Evolutionary conservation across 306 rosid species (phyloP), one percentile per base, ranked within the genome.

Genomic region (Herpetospermum pedunculosum): DNA sequence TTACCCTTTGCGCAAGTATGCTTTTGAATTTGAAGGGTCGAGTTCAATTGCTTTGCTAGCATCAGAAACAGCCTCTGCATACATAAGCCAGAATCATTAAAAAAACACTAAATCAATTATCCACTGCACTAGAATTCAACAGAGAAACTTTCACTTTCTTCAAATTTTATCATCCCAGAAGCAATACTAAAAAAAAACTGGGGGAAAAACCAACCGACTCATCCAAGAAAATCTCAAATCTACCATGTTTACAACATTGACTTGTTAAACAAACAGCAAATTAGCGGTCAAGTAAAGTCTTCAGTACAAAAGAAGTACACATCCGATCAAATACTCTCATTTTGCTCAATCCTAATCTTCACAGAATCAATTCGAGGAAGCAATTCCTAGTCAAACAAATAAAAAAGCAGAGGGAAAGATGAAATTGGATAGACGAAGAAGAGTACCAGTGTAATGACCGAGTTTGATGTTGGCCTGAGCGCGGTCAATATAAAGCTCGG

Each of bases 391-490:
- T 12, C 55, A 46, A n/a, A n/a, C n/a, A n/a, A n/a, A n/a, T n/a
- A 14, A 6, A 49, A 50, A 32, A 54, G 10, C 6, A 60, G 19
- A 62, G 11, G 34, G 23, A 77, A 50, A 12, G 16, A 76, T 6
- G 16, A 28, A 70, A 43, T 2, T n/a, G 14, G 40, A 47, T 5
- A 48, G 10, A 35, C 6, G 41, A 15, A 35, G 32, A 15, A 6
- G 4, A 58, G 40, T 46, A 93, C 97, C 96, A 23, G 96, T 84
- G 79, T 68, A 83, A 79, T 81, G 79, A 15, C 16, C 4, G 83
- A 85, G 85, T 77, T 94, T 94, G 92, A 94, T 87, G 81, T 94
- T 83, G 79, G 96, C 97, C 82, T 94, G 99, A 2, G 99, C 96
- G 12, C 99, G 97, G 81, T 94, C 92, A 8, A 82, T 82, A 55